phyloP scores from a whole-genome alignment of 2,329 filamentous ascomycete species.

The Pestalotiopsis sp. region DNA sequence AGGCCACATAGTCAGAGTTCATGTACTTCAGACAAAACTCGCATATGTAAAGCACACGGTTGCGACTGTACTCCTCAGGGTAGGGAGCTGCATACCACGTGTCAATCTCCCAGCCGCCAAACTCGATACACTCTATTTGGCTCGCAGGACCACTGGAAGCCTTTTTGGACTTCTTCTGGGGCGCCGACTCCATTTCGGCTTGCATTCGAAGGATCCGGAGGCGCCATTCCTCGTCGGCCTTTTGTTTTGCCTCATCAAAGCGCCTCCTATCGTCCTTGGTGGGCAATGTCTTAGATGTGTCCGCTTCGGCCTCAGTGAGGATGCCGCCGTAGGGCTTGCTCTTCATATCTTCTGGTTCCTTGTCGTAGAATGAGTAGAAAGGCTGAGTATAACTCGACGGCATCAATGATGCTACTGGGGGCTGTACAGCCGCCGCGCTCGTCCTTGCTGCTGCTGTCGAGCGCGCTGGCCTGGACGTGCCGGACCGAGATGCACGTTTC shows the following conservation, averaged over 20 bases:
- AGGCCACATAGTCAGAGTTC: slow-evolving; percentile 98
- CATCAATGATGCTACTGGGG: slow-evolving; percentile 59
- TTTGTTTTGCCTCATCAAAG: slow-evolving; percentile 88
- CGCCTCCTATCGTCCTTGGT: slow-evolving; percentile 76
- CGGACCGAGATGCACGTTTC: slow-evolving; percentile 43
- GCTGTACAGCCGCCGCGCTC: slow-evolving; percentile 36
- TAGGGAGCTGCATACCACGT: slow-evolving; percentile 99
- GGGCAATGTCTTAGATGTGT: slow-evolving; percentile 87
- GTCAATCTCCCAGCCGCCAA: slow-evolving; percentile 96
- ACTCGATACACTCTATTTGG: slow-evolving; percentile 98
- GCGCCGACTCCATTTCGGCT: slow-evolving; percentile 58
- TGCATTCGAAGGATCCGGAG: slow-evolving; percentile 62
- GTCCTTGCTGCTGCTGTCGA: slow-evolving; percentile 32
- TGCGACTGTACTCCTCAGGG: slow-evolving; percentile 96
- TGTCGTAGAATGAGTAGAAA: slow-evolving; percentile 87
- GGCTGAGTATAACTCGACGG: slow-evolving; percentile 69
- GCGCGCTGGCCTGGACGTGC: slow-evolving; percentile 32
- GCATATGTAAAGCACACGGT: slow-evolving; percentile 96
- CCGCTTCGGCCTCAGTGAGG: slow-evolving; percentile 82
- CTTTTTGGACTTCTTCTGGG: slow-evolving; percentile 70
- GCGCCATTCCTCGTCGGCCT: slow-evolving; percentile 91
- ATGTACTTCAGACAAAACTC: slow-evolving; percentile 99
- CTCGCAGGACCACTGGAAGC: slow-evolving; percentile 83
- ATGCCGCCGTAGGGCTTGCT: slow-evolving; percentile 96
- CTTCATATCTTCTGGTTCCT: slow-evolving; percentile 85